Conservation (phyloP, 345 rosid genomes). For the Durio zibethinus region DNA sequence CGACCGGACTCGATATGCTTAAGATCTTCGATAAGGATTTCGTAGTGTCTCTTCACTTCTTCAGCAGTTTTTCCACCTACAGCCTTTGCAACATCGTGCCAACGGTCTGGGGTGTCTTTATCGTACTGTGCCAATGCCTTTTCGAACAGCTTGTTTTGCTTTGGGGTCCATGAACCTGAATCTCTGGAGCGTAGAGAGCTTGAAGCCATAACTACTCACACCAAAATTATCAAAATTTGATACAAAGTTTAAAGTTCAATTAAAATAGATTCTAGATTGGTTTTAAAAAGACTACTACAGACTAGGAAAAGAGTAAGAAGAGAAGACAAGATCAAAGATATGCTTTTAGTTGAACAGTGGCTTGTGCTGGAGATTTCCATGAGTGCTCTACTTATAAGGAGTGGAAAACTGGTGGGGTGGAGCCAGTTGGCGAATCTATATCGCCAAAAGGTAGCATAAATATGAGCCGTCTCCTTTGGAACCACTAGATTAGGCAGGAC, state of each 20-base stretch:
- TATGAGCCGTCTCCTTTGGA: slow-evolving; percentile 29
- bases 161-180: slow-evolving; percentile 42
- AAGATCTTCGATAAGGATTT: slow-evolving; percentile 43
- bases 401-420: slow-evolving; percentile 15
- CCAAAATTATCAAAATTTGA: neutral
- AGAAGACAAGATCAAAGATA: neutral
- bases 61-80: slow-evolving; percentile 48
- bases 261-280: neutral
- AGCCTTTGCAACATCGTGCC: slow-evolving; percentile 53
- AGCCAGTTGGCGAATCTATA: slow-evolving; percentile 30
- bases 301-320: neutral
- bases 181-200: slow-evolving; percentile 28
- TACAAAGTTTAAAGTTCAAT: neutral
- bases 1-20: slow-evolving; percentile 50
- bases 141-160: slow-evolving; percentile 52
- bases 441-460: slow-evolving; percentile 7
- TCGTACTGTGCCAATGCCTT: slow-evolving; percentile 49
- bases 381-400: slow-evolving; percentile 18
- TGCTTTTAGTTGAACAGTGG: neutral
- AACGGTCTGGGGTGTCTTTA: slow-evolving; percentile 53
- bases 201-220: slow-evolving; percentile 30
- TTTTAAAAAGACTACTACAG: neutral
- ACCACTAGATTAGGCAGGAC: slow-evolving; percentile 23
- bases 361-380: slow-evolving; percentile 2
- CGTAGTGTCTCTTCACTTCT: slow-evolving; percentile 49